Evolutionary conservation across 768 basidiomycete species (phyloP).

Genomic region (Coprinopsis sp.): DNA sequence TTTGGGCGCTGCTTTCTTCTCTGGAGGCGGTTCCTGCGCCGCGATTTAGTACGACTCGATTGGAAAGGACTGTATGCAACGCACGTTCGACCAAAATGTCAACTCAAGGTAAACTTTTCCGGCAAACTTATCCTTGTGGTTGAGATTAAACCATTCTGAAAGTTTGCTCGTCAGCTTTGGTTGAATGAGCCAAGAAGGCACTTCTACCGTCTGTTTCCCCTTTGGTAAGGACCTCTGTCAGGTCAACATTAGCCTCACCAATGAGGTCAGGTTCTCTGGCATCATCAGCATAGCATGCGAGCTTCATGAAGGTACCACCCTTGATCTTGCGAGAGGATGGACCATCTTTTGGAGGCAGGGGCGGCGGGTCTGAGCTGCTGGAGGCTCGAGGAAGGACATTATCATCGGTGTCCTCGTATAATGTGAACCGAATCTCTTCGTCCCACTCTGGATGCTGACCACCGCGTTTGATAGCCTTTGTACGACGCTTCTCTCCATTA

Average conservation of each 20-base stretch:
- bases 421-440: conserved; percentile 90
- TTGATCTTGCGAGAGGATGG: conserved; percentile 49
- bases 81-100: conserved; percentile 93
- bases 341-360: conserved; percentile 60
- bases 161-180: conserved; percentile 1
- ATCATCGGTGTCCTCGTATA: conserved; percentile 73
- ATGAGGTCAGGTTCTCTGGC: conserved; percentile 93
- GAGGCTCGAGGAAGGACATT: conserved; percentile 41
- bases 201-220: conserved; percentile 93
- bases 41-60: conserved; percentile 6
- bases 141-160: conserved; percentile 90
- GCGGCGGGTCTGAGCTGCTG: conserved; percentile 46
- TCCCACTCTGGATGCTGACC: conserved; percentile 99
- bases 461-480: conserved; percentile 92
- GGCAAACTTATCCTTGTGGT: conserved; percentile 87
- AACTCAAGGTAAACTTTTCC: conserved; percentile 96
- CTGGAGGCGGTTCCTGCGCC: conserved; percentile 70
- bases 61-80: conserved; percentile 18
- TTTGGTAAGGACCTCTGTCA: conserved; percentile 86
- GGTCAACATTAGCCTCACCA: conserved; percentile 84
- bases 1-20: conserved; percentile 55
- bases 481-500: conserved; percentile 80
- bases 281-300: conserved; percentile 94
- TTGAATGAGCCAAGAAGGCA: neutral
- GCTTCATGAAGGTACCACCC: conserved; percentile 68